A percentile compares a stretch with the other conserved stretches of the same genome.
These are phyloP conservation scores for Recurvomyces mirabilis DNA, from an alignment of 495 filamentous ascomycete genomes.

Conservation along the genomic window DNA sequence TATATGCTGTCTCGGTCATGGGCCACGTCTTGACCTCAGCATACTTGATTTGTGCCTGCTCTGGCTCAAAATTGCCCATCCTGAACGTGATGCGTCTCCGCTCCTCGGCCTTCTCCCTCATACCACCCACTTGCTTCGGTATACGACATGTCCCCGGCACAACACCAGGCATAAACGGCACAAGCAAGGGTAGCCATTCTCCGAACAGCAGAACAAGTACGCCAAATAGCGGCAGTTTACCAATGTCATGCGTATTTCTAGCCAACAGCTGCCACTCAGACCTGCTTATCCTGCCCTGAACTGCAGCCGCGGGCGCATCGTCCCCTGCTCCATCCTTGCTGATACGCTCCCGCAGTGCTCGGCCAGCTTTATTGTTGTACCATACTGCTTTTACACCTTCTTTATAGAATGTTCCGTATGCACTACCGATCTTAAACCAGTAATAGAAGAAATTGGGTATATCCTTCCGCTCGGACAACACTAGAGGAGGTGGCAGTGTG, in stretches of 20 bases:
- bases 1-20: not conserved
- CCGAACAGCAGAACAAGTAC: conserved; percentile 65
- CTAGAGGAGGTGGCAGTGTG: conserved; percentile 48
- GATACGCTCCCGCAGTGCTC: conserved; percentile 34
- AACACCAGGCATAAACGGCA: conserved; percentile 49
- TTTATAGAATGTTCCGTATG: conserved; percentile 75
- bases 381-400: conserved; percentile 60
- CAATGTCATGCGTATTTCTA: conserved; percentile 56
- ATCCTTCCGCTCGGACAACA: conserved; percentile 36
- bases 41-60: conserved; percentile 21
- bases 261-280: conserved; percentile 53
- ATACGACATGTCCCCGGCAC: conserved; percentile 74
- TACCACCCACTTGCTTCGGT: conserved; percentile 55
- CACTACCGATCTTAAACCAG: conserved; percentile 41
- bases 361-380: conserved; percentile 41
- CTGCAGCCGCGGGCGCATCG: conserved; percentile 20
- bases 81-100: conserved; percentile 36
- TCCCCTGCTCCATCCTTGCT: conserved; percentile 16
- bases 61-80: conserved; percentile 10
- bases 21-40: conserved; percentile 3
- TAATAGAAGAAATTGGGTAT: conserved; percentile 34
- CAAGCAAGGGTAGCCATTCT: conserved; percentile 70
- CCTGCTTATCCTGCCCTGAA: conserved; percentile 34
- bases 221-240: conserved; percentile 63
- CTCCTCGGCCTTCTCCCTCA: conserved; percentile 39